Evolutionary conservation across 2,329 filamentous ascomycete species (phyloP).

Genomic region (Colletotrichum lentis): DNA sequence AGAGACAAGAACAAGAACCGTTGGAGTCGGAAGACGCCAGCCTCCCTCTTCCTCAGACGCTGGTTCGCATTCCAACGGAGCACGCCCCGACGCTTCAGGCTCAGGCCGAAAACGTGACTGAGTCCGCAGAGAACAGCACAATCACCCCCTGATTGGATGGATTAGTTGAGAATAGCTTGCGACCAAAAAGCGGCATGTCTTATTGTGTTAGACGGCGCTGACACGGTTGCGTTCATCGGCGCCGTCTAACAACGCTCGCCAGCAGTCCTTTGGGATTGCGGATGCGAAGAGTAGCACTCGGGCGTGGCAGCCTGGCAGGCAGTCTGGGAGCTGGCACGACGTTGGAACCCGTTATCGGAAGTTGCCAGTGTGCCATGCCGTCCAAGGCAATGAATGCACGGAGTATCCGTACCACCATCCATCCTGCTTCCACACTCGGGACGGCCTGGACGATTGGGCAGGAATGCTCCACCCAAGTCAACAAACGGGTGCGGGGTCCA

Average conservation of each 20-base stretch:
- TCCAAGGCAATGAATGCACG: neutral
- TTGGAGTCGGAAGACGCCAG: slow-evolving; percentile 41
- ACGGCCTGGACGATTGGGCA: slow-evolving; percentile 22
- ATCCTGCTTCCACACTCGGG: slow-evolving; percentile 4
- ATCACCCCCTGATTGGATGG: slow-evolving; percentile 15
- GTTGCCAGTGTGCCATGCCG: slow-evolving; percentile 2
- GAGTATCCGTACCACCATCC: neutral
- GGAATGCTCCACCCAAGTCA: slow-evolving; percentile 32
- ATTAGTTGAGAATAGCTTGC: neutral
- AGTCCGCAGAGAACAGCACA: slow-evolving; percentile 49
- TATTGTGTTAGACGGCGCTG: neutral
- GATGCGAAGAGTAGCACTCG: neutral
- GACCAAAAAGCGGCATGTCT: slow-evolving; percentile 20
- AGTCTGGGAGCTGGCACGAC: neutral
- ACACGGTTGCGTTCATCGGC: neutral
- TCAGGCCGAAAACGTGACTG: slow-evolving; percentile 62
- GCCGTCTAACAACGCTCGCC: too few species aligned
- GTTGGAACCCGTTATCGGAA: neutral
- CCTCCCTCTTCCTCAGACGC: slow-evolving; percentile 74
- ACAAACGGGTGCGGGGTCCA: slow-evolving; percentile 33
- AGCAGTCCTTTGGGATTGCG: neutral
- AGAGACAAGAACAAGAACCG: slow-evolving; percentile 53
- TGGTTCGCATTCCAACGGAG: slow-evolving; percentile 85
- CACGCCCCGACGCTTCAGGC: slow-evolving; percentile 73
- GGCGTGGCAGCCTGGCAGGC: neutral